Conservation (phyloP, 495 filamentous ascomycete genomes). For the Aspergillus sparsus region DNA sequence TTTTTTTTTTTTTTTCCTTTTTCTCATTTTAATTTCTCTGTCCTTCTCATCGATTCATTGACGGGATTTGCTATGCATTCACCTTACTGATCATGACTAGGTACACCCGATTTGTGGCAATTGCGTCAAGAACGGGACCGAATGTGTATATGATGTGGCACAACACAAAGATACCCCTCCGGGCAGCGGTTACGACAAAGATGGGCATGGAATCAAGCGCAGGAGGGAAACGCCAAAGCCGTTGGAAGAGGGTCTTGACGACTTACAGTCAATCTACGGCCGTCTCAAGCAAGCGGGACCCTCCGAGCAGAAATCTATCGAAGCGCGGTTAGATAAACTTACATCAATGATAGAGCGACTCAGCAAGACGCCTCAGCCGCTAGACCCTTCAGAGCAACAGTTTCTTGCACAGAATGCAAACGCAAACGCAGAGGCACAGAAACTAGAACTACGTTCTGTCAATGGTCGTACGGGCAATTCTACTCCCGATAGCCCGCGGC, state of each 20-base stretch:
- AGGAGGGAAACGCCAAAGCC: slow-evolving; percentile 34
- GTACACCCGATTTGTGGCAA: slow-evolving; percentile 52
- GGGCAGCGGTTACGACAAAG: slow-evolving; percentile 19
- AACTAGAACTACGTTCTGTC: slow-evolving; percentile 24
- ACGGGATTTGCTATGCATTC: not conserved
- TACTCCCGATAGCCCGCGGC: slow-evolving; percentile 36
- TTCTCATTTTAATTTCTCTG: not conserved
- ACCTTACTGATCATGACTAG: slow-evolving; percentile 23
- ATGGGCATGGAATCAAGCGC: slow-evolving; percentile 40
- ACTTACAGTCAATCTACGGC: slow-evolving; percentile 42
- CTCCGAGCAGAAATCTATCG: slow-evolving; percentile 40
- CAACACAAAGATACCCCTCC: slow-evolving; percentile 29
- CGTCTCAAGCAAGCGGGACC: slow-evolving; percentile 32
- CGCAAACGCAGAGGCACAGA: slow-evolving; percentile 22
- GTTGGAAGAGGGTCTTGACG: slow-evolving; percentile 41
- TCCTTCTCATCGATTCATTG: not conserved
- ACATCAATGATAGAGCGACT: slow-evolving; percentile 49
- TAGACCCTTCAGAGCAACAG: slow-evolving; percentile 31
- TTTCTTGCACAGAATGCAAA: slow-evolving; percentile 27
- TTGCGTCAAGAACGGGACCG: slow-evolving; percentile 45
- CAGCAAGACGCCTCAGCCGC: slow-evolving; percentile 34
- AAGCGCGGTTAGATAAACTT: slow-evolving; percentile 47
- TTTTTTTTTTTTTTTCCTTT: too few species aligned
- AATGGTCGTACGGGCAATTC: slow-evolving; percentile 24
- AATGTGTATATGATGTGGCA: slow-evolving; percentile 47